Evolutionary conservation across 2,329 filamentous ascomycete species (phyloP), one percentile per base, ranked within the genome.

Genomic region (Drechslerella coelobrocha): DNA sequence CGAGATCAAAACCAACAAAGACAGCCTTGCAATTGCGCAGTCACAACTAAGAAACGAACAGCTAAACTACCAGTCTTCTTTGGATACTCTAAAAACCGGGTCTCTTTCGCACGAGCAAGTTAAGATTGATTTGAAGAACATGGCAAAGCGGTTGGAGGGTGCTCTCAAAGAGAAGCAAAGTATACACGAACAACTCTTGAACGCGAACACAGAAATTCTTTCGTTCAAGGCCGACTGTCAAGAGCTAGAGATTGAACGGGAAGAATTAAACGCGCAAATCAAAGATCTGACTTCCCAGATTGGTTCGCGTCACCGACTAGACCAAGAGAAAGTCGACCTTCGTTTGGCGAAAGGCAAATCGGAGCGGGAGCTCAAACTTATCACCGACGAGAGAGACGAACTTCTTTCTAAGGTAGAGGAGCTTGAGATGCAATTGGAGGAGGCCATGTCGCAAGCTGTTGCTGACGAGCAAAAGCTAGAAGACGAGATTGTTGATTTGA

Each of bases 261-360:
- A 90, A 74, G 86, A 89, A 75, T 78, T 90, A 19, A 84, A 88
- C 61, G 83, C 79, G 29, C 85, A 88, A 75, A 79, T 90, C 19
- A 82, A 82, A 47, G 81, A 82, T 23, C 77, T 81, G n/a, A 81
- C 81, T 71, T 81, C 85, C 39, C 83, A 84, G 60, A 62, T 66
- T 26, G 68, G 68, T n/a, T 56, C 84, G 84, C 52, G 83, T 83
- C 27, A 85, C 74, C 84, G 83, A 10, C 77, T 89, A 48, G 88
- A 90, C 73, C 85, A 87, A 71, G 89, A 91, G 75, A 86, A 88
- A 73, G 79, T 88, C 48, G 87, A 90, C 59, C 80, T 91, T 23
- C 85, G 87, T 17, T 86, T 86, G 26, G 80, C 84, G n/a, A 89
- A 88, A 76, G 80, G 86, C 72, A 88, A 86, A 75, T 82, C 90